Percentiles rank a stretch among this genome's conserved stretches.
Conservation (phyloP, 805 yeast species). For the Teunomyces kruisii region DNA sequence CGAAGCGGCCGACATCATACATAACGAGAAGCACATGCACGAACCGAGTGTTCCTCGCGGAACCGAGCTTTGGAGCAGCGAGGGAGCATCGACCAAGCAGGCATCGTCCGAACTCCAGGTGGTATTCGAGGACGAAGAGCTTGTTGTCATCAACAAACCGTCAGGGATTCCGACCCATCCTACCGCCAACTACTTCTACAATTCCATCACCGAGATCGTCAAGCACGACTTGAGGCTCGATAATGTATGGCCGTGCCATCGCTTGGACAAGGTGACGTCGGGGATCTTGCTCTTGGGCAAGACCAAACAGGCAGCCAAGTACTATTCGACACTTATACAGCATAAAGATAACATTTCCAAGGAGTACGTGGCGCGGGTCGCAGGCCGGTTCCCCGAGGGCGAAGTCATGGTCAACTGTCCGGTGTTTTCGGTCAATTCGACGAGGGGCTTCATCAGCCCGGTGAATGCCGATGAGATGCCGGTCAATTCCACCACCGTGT, state of each 20-base stretch:
- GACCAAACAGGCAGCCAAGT: constrained; percentile 29
- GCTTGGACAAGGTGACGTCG: constrained; percentile 53
- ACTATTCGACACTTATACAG: constrained; percentile 31
- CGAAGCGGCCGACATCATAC: constrained; percentile 17
- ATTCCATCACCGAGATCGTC: constrained; percentile 44
- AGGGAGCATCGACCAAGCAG: background rate
- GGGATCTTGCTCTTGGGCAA: constrained; percentile 49
- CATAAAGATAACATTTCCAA: constrained; percentile 30
- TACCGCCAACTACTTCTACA: constrained; percentile 42
- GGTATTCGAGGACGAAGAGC: constrained; percentile 34
- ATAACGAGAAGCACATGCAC: constrained; percentile 40
- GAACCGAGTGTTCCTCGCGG: constrained; percentile 40
- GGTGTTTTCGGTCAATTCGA: constrained; percentile 32
- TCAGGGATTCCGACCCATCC: constrained; percentile 58
- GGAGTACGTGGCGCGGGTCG: constrained; percentile 46
- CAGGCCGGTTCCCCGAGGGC: constrained; percentile 38
- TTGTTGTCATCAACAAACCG: constrained; percentile 51
- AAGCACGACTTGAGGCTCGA: constrained; percentile 24
- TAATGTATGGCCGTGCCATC: constrained; percentile 44
- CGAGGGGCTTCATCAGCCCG: constrained; percentile 33
- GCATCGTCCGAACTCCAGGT: constrained; percentile 17
- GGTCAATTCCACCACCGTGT: constrained; percentile 32
- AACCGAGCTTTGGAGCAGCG: background rate
- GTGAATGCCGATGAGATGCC: constrained; percentile 21
- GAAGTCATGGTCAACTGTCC: constrained; percentile 37